phyloP scores from a whole-genome alignment of 2,329 filamentous ascomycete species.

The Trichoderma endophyticum region DNA sequence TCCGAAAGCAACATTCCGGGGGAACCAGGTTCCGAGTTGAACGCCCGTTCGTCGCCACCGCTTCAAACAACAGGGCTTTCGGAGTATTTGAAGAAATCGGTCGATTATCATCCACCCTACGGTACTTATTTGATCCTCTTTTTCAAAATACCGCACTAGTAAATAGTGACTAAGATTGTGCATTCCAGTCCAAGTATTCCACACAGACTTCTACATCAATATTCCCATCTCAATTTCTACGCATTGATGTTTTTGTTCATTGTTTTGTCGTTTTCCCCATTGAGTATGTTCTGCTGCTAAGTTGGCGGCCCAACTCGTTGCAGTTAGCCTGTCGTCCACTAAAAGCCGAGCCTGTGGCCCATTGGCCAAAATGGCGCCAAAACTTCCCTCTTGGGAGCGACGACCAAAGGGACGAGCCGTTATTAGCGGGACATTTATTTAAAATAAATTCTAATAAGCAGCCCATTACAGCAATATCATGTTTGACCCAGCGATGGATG shows the following conservation, averaged over 20 bases:
- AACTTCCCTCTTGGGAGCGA: background rate
- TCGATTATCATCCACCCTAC: background rate
- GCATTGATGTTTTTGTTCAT: background rate
- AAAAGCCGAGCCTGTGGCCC: background rate
- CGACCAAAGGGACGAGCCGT: constrained; percentile 9
- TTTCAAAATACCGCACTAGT: background rate
- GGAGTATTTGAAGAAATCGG: background rate
- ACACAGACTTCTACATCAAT: background rate
- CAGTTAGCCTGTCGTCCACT: background rate
- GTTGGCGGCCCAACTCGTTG: background rate
- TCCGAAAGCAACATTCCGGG: background rate
- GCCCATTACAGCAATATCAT: background rate
- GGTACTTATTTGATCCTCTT: background rate
- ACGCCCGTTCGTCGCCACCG: background rate
- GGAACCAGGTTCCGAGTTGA: background rate
- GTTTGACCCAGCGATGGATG: background rate
- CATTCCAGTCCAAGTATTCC: background rate
- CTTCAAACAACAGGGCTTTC: background rate
- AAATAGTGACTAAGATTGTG: background rate
- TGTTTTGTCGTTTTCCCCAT: background rate
- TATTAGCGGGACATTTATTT: background rate
- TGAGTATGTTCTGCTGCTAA: background rate
- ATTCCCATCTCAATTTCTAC: background rate
- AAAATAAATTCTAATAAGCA: background rate
- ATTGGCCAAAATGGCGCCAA: background rate